Evolutionary conservation across 176 grass and related monocot species (phyloP).

Genomic region (Musa beccarii): DNA sequence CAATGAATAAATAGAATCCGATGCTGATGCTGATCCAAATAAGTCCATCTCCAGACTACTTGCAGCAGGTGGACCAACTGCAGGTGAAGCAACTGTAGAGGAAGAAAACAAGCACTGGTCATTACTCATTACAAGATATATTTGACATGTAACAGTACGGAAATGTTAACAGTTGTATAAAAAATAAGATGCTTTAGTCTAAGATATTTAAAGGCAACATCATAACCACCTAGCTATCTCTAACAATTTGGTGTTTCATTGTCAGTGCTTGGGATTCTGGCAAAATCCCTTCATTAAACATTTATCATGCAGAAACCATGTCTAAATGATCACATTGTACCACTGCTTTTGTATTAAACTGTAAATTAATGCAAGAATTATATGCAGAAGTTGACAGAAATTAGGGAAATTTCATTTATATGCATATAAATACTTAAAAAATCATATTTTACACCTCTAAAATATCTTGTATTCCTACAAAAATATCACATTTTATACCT

Average conservation of each 20-base stretch:
- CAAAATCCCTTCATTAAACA: not conserved
- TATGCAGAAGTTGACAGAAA: too few species aligned
- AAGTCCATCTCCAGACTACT: constrained; percentile 87
- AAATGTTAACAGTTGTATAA: not conserved
- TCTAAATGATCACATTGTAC: too few species aligned
- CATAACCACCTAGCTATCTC: not conserved
- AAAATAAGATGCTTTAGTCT: not conserved
- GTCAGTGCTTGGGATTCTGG: not conserved
- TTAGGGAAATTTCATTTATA: too few species aligned
- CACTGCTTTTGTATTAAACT: too few species aligned
- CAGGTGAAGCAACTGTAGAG: not conserved
- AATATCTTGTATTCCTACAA: too few species aligned
- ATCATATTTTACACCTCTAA: too few species aligned
- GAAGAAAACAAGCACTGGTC: not conserved
- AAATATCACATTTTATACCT: too few species aligned
- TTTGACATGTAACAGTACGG: not conserved
- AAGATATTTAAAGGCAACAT: not conserved
- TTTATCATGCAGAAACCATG: too few species aligned
- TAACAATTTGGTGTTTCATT: not conserved
- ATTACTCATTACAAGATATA: not conserved
- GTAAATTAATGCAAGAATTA: too few species aligned
- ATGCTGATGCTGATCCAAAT: constrained; percentile 42
- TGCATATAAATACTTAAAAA: too few species aligned
- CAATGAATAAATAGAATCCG: constrained; percentile 48
- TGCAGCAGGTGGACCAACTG: constrained; percentile 24